These are phyloP conservation scores for Corrigiola litoralis DNA, from an alignment of 179 eudicot species.

Conservation along the genomic window DNA sequence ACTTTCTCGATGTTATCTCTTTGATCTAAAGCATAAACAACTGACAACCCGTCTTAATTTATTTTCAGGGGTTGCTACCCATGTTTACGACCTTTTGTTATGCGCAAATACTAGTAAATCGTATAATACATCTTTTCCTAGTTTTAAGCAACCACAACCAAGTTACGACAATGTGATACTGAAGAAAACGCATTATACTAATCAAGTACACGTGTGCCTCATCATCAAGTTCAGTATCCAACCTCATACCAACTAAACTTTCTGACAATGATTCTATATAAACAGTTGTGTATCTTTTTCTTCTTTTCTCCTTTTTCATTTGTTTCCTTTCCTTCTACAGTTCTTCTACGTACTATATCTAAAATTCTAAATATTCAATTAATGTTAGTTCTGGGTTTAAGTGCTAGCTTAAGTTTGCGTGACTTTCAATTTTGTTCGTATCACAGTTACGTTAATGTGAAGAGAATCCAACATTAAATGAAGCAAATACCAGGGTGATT, in stretches of 20 bases:
- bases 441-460: neutral
- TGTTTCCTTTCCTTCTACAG: neutral
- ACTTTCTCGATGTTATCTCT: no score
- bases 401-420: slow-evolving; percentile 8
- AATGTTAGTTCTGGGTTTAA: neutral
- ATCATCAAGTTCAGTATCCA: slow-evolving; percentile 26
- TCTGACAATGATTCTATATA: slow-evolving; percentile 22
- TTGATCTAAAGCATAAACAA: no score
- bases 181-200: slow-evolving; percentile 5
- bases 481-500: no score
- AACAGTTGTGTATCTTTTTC: neutral
- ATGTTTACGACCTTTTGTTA: no score
- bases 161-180: neutral
- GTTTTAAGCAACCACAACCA: neutral
- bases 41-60: no score
- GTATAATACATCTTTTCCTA: no score
- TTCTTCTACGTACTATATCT: neutral
- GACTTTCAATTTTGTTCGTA: neutral
- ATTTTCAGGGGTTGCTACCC: no score
- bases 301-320: neutral
- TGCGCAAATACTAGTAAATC: no score
- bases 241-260: slow-evolving; percentile 23
- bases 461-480: slow-evolving; percentile 1
- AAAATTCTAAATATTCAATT: neutral
- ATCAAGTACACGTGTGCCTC: slow-evolving; percentile 30